Conservation (phyloP, 2,329 filamentous ascomycete species). For the Cercospora sp. region DNA sequence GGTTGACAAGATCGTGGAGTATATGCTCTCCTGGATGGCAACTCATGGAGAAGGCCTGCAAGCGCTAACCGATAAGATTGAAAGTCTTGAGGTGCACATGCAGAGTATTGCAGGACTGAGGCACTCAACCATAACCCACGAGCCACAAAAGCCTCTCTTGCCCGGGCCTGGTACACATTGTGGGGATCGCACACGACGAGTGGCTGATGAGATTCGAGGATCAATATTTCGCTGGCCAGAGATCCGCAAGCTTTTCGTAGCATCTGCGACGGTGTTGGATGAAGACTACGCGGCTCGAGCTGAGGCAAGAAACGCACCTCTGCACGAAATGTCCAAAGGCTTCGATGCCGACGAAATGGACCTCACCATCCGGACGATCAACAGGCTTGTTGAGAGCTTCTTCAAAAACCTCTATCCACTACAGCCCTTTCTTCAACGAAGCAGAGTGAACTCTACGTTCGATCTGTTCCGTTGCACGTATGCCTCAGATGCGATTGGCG, state of each 20-base stretch:
- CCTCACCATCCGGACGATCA: slow-evolving; percentile 1
- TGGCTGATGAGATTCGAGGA: not conserved
- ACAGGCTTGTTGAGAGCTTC: not conserved
- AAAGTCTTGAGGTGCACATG: not conserved
- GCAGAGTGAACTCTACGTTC: not conserved
- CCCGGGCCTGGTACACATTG: not conserved
- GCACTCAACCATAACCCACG: not conserved
- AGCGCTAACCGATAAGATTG: not conserved
- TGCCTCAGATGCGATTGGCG: not conserved
- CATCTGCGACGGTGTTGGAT: not conserved
- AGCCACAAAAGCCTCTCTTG: not conserved
- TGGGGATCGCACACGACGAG: not conserved
- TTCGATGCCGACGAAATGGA: not conserved
- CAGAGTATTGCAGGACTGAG: not conserved
- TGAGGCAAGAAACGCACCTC: not conserved
- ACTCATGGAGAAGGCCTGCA: not conserved
- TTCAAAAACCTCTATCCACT: not conserved
- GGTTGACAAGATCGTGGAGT: not conserved
- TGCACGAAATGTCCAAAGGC: not conserved
- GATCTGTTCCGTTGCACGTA: not conserved
- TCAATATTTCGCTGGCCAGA: not conserved
- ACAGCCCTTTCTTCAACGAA: slow-evolving; percentile 10
- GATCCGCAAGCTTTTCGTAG: not conserved
- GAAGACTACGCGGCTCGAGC: not conserved
- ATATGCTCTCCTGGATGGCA: not conserved